Base-by-base conservation (phyloP, 441 rosid species). In the Euphorbia corollata region DNA sequence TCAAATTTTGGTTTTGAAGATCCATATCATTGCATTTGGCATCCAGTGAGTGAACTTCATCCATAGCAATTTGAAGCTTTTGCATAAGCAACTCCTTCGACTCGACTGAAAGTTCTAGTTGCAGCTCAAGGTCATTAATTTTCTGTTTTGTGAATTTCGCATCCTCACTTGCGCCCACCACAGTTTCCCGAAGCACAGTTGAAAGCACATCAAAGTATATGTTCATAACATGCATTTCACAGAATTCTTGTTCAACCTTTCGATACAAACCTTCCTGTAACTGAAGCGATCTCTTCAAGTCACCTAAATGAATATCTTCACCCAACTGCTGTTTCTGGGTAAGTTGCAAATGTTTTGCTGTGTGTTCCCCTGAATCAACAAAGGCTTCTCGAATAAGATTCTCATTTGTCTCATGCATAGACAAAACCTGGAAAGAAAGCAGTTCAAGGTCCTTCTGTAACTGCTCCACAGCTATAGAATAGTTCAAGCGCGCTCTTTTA, bases 381-480 rank as follows among this genome's bases (percentile, higher is more conserved):
- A 87, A 80, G 73, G 97, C 92, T 84, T 92, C 85, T 80, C 78
- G 82, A 73, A 95, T 84, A 78, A 95, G 95, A 73, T 87, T 92
- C 75, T 95, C 98, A 74, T 90, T 90, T 41, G 91, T 85, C 86
- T 92, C 92, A 74, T 81, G 85, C 91, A 95, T 87, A 68, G 97
- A 92, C 67, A 86, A 80, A 74, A 95, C 90, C 88, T 95, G 99
- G 57, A 82, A 82, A 64, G 98, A 90, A 79, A 95, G 97, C 61
- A 90, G 74, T 74, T 92, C 96, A 20, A 95, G 99, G 80, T 95
- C 99, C 78, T 90, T 95, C 86, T 95, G 99, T 72, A 92, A 76
- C 78, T 92, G 95, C 75, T 83, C 83, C 69, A 95, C 98, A 11
- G 99, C 98, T 67, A 95, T 88, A 54, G 98, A 95, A 78, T 90